A percentile compares a stretch with the other conserved stretches of the same genome.
phyloP scores from a whole-genome alignment of 306 rosid species.

The Arachis hypogaea region DNA sequence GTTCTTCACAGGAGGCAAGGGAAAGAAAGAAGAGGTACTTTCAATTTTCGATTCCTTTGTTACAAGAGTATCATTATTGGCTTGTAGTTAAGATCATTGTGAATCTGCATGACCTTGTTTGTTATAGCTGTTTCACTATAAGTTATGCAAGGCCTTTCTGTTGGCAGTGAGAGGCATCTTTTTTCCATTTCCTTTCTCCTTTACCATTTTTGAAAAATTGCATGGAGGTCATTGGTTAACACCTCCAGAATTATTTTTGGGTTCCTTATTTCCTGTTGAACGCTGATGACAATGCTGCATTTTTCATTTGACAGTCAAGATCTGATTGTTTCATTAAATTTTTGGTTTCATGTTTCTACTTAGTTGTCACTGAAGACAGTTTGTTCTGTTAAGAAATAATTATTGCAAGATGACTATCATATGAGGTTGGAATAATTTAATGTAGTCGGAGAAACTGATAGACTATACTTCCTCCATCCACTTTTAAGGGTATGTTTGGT shows the following conservation, averaged over 20 bases:
- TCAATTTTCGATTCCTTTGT: not conserved
- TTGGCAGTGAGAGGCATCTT: conserved; percentile 5
- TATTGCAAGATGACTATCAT: conserved; percentile 3
- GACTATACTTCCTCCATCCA: not conserved
- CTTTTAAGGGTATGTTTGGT: too few species aligned
- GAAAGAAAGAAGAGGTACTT: conserved; percentile 89
- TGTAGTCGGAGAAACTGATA: conserved; percentile 25
- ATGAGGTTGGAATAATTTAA: conserved; percentile 27
- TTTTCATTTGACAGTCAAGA: conserved; percentile 32
- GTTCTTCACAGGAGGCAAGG: conserved; percentile 69
- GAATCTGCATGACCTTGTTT: conserved; percentile 24
- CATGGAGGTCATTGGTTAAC: not conserved
- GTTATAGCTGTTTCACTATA: not conserved
- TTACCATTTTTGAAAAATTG: conserved; percentile 1
- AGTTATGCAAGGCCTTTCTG: conserved; percentile 6
- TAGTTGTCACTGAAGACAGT: conserved; percentile 24
- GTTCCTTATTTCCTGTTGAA: conserved; percentile 16
- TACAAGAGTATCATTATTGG: conserved; percentile 2
- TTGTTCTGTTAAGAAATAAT: conserved; percentile 17
- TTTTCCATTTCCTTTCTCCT: not conserved
- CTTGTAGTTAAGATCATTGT: conserved; percentile 6
- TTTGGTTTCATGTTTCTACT: not conserved
- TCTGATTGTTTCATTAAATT: conserved; percentile 22
- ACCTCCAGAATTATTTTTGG: conserved; percentile 27
- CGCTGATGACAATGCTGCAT: conserved; percentile 2